Evolutionary conservation across 192 early-diverging fungal genomes (phyloP).

Genomic region (Backusella liffmaniae): DNA sequence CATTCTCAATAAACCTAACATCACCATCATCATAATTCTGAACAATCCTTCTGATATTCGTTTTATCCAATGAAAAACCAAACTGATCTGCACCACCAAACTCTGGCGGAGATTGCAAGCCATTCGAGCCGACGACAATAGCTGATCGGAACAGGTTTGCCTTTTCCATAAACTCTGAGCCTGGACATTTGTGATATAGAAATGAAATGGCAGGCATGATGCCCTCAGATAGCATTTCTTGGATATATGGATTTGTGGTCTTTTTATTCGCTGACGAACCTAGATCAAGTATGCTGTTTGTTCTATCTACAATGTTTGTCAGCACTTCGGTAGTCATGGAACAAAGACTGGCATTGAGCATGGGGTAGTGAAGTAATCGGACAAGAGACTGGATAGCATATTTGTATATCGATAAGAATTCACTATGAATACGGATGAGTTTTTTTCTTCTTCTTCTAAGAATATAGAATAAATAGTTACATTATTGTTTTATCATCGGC

Average conservation of each 20-base stretch:
- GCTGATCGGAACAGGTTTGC: neutral
- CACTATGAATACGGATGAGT: slow-evolving; percentile 8
- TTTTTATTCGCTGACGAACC: neutral
- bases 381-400: slow-evolving; percentile 6
- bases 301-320: neutral
- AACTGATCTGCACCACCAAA: neutral
- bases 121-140: neutral
- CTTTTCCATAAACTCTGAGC: neutral
- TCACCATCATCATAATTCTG: slow-evolving; percentile 9
- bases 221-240: slow-evolving; percentile 8
- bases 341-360: neutral
- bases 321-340: neutral
- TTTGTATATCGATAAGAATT: slow-evolving; percentile 3
- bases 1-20: slow-evolving; percentile 3
- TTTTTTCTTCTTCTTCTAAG: too few species aligned
- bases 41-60: slow-evolving; percentile 6
- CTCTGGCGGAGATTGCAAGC: neutral
- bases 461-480: slow-evolving; percentile 8
- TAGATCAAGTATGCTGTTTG: neutral
- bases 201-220: neutral
- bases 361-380: slow-evolving; percentile 11
- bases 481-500: slow-evolving; percentile 12
- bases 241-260: neutral
- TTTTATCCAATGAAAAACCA: neutral
- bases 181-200: neutral